Conservation (phyloP, 2,329 filamentous ascomycete genomes). For the Phaeosphaeriaceae sp. region DNA sequence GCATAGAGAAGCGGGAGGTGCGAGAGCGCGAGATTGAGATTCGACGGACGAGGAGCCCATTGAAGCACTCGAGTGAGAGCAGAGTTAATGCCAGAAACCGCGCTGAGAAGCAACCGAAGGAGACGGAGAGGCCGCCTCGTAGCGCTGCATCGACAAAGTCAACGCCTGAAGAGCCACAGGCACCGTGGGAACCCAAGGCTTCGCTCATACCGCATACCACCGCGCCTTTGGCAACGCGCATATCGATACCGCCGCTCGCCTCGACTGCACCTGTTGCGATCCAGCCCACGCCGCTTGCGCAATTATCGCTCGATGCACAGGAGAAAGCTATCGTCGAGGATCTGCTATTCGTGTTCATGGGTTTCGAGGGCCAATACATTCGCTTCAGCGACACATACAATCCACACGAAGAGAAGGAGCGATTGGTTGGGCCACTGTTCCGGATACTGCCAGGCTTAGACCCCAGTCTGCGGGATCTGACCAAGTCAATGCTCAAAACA, state of each 20-base stretch:
- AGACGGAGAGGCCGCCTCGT: slow-evolving; percentile 31
- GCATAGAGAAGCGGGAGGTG: slow-evolving; percentile 45
- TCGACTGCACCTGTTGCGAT: slow-evolving; percentile 73
- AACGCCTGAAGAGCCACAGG: slow-evolving; percentile 36
- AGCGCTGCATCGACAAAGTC: slow-evolving; percentile 27
- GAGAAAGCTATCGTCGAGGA: slow-evolving; percentile 90
- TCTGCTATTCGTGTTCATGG: slow-evolving; percentile 94
- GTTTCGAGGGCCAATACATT: slow-evolving; percentile 97
- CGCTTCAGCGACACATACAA: slow-evolving; percentile 85
- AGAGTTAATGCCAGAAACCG: slow-evolving; percentile 41
- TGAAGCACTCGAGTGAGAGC: slow-evolving; percentile 45
- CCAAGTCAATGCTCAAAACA: slow-evolving; percentile 88
- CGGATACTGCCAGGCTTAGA: slow-evolving; percentile 83
- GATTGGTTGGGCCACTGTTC: slow-evolving; percentile 82
- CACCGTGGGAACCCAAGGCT: slow-evolving; percentile 80
- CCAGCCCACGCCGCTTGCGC: slow-evolving; percentile 71
- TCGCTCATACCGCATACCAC: slow-evolving; percentile 73
- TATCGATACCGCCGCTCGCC: slow-evolving; percentile 67
- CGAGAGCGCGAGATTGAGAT: slow-evolving; percentile 45
- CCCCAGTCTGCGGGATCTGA: slow-evolving; percentile 87
- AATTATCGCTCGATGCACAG: slow-evolving; percentile 79
- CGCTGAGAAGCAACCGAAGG: slow-evolving; percentile 39
- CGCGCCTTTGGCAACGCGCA: slow-evolving; percentile 74
- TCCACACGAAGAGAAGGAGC: slow-evolving; percentile 83
- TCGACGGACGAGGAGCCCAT: slow-evolving; percentile 44